Base-by-base conservation (phyloP, 495 filamentous ascomycete species). In the Tuber umbilicatum region DNA sequence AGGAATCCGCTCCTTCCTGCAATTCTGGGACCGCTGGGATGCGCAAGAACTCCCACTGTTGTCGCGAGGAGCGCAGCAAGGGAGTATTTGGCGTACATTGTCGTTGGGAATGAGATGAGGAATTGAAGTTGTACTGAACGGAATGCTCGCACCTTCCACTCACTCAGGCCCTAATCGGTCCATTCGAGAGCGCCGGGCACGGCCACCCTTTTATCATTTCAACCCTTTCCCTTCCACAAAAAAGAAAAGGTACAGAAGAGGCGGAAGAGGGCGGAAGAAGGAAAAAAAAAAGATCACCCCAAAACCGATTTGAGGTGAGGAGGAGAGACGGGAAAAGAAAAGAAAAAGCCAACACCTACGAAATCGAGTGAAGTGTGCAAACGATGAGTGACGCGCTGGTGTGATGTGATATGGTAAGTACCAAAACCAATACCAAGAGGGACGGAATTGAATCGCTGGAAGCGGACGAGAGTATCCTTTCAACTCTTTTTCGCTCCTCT, bases 1-100 rank as follows among this genome's bases (percentile, higher is more conserved):
- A 79, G 27, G n/a, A 43, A 79, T 45, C 77, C 77, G 40, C 39
- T 70, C 21, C 77, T 64, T 5, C 55, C 55, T 14, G 55, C 55
- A 35, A 64, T 64, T 64, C 55, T 64, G 4, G 55, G 55, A 64
- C 55, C 55, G 27, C 55, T 16, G 14, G 55, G 40, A 40, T 38
- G 39, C 38, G 27, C 35, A 3, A 60, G 39, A 37, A 72, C 43
- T 27, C 43, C 35, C 27, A 45, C 16, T 72, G 27, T 64, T 1
- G 27, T 64, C 55, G 5, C 55, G 4, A 64, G 55, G 55, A 64
- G 55, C 27, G 55, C 55, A 31, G 55, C 55, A 64, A 64, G 55
- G 2, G 55, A 64, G 55, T 64, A 64, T 64, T 64, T 64, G 27
- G 55, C 55, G 14, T 31, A 64, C 55, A 64, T 64, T 64, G 55